Base-by-base conservation (phyloP, 2,329 filamentous ascomycete genomes). In the Trichophyton verrucosum region DNA sequence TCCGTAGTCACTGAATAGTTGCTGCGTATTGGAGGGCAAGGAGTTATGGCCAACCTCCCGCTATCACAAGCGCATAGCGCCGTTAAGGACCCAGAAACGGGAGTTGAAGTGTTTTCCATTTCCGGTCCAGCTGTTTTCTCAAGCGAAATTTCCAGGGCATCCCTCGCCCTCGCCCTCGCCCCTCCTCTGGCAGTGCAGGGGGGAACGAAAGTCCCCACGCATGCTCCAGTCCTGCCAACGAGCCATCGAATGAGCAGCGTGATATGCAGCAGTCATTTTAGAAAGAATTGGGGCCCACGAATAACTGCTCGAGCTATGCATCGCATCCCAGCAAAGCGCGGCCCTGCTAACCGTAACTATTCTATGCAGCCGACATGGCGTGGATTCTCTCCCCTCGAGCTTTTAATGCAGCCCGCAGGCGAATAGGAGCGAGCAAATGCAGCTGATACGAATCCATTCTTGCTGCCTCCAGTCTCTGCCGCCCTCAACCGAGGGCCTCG, bases 311-410 rank as follows among this genome's bases (percentile, higher is more conserved):
- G 20, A 36, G 51, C 15, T 33, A 36, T 55, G 51, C 51, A 55
- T 55, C 15, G 22, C 22, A 33, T 20, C 51, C 30, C n/a, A 51
- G 46, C 46, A 51, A 47, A 51, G 46, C 20, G 46, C 46, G 46
- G 51, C 3, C 51, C 30, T 55, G 51, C 51, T 55, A 36, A 33
- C 51, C 51, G 4, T 27, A 55, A 55, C 51, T 22, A 36, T 55
- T 55, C 51, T 36, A 24, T 55, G 51, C 51, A 36, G 51, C 51
- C 51, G 51, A 20, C 27, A 33, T 55, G 51, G 51, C 51, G 51
- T 55, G 51, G 51, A 20, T 55, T 55, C 33, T 3, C 33, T 38
- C 33, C 33, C 15, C 27, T 36, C 15, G n/a, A n/a, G 40, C 30
- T 17, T 4, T 27, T 13, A 3, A 27, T 51, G 44, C 44, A 47